Evolutionary conservation across 2,329 filamentous ascomycete genomes (phyloP).

Genomic region (Phoma sp.): DNA sequence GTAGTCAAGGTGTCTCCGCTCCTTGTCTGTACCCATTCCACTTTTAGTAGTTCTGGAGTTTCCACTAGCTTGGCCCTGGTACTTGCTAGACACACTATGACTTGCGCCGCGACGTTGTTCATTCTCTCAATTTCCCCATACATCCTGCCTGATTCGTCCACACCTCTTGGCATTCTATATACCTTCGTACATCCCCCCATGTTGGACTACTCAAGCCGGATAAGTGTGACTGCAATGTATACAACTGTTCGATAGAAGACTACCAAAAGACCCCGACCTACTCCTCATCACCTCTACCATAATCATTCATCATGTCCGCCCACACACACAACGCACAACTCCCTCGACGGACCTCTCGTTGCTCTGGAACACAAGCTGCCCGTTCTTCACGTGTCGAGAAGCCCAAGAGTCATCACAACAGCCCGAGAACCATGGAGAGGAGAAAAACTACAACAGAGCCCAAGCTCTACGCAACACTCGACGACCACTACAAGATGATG

Average conservation of each 20-base stretch:
- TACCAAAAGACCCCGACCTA: constrained; percentile 19
- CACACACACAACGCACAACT: constrained; percentile 37
- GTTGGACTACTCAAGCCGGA: constrained; percentile 24
- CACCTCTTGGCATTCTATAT: constrained; percentile 48
- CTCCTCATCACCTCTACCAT: neutral
- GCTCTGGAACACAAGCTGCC: constrained; percentile 35
- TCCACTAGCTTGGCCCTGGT: constrained; percentile 40
- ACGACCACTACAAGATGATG: constrained; percentile 52
- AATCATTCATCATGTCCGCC: constrained; percentile 31
- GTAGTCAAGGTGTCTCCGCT: constrained; percentile 40
- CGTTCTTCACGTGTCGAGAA: constrained; percentile 49
- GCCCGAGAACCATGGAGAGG: constrained; percentile 44
- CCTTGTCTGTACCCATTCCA: constrained; percentile 43
- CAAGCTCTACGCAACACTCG: constrained; percentile 48
- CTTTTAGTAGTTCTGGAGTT: constrained; percentile 37
- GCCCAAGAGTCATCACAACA: constrained; percentile 48
- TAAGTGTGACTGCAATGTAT: constrained; percentile 26
- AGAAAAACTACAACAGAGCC: constrained; percentile 47
- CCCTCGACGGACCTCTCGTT: constrained; percentile 40
- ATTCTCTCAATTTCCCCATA: constrained; percentile 39
- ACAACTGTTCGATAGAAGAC: constrained; percentile 20
- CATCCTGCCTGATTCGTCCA: constrained; percentile 43
- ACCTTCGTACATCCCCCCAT: constrained; percentile 40
- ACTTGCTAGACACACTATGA: constrained; percentile 36
- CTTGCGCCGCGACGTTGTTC: constrained; percentile 39